These are phyloP conservation scores for Lobosporangium transversale DNA, from an alignment of 192 early-diverging fungal genomes.

Conservation along the genomic window DNA sequence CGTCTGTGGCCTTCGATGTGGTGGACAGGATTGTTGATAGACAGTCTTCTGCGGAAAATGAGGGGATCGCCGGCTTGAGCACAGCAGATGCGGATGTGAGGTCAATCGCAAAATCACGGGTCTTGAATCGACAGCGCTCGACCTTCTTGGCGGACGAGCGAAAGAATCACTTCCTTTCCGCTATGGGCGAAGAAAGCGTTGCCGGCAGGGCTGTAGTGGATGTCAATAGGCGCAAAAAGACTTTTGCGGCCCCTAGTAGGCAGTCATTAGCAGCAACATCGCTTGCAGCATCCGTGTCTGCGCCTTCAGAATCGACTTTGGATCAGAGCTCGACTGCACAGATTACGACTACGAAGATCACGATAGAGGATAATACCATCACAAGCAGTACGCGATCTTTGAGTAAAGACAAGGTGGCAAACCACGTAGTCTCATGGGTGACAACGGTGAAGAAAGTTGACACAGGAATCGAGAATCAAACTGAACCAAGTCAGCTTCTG, in stretches of 20 bases:
- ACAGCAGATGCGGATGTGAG: slow-evolving; percentile 3
- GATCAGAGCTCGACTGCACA: not conserved
- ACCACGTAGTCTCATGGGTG: not conserved
- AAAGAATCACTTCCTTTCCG: slow-evolving; percentile 19
- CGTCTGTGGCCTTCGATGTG: not conserved
- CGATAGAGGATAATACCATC: not conserved
- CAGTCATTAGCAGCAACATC: not conserved
- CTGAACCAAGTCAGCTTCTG: not conserved
- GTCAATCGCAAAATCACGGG: slow-evolving; percentile 16
- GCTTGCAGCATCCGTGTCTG: not conserved
- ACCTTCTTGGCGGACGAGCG: slow-evolving; percentile 40
- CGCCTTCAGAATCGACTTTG: not conserved
- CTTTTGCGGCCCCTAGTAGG: slow-evolving; percentile 20
- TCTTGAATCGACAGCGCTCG: slow-evolving; percentile 23
- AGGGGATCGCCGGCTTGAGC: too few relatives aligned
- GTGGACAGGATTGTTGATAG: slow-evolving; percentile 12
- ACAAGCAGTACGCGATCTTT: too few relatives aligned
- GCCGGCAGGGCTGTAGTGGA: slow-evolving; percentile 28
- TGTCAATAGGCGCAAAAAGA: slow-evolving; percentile 33
- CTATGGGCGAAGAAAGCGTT: slow-evolving; percentile 35
- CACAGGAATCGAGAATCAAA: not conserved
- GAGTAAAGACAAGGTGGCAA: not conserved
- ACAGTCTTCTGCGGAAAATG: not conserved
- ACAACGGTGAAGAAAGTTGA: not conserved
- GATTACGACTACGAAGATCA: not conserved